Evolutionary conservation across 2,329 filamentous ascomycete genomes (phyloP), one percentile per base, ranked within the genome.

Genomic region (Hymenoscyphus occultus): DNA sequence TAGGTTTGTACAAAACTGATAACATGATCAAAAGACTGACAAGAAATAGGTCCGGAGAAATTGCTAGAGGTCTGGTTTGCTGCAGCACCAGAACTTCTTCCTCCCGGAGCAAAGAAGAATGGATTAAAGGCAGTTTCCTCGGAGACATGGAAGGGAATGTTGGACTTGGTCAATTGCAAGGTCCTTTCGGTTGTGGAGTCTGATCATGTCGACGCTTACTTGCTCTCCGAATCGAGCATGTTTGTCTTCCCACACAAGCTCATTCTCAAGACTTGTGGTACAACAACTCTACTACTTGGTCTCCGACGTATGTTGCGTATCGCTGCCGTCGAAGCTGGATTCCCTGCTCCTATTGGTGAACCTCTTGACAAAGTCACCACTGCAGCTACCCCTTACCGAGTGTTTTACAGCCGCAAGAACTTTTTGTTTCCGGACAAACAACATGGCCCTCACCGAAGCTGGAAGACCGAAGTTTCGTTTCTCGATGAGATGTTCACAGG

Each of bases 201-300:
- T 31, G 93, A 97, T 69, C 89, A 94, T 76, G 90, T 98, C 73
- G 95, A 99, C 76, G 94, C 95, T 70, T 99, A 99, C 77, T 87
- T 99, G 6, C 84, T 99, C 64, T 99, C 95, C 69, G 95, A 99
- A 81, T 98, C 95, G 51, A 98, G 95, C 90, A 97, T 99, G 93
- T 99, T 99, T 77, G 92, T 99, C 73, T 99, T 97, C 79, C 93
- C 93, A n/a, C 95, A 99, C 86, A 99, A 99, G 84, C 86, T 99
- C 69, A 97, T 99, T 67, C 83, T 99, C 71, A 99, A 99, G 86
- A 99, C 95, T 7, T 99, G 95, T 75, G 95, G 95, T 67, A 99
- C 95, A 31, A 99, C 95, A 14, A 99, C 95, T 2, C 82, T 99
- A 62, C 86, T 99, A 6, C 89, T 91, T 59, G 95, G 95, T 22